Percentiles rank a stretch among this genome's conserved stretches.
These are phyloP conservation scores for Fusarium sororula DNA, from an alignment of 2,329 filamentous ascomycete genomes.

Conservation along the genomic window DNA sequence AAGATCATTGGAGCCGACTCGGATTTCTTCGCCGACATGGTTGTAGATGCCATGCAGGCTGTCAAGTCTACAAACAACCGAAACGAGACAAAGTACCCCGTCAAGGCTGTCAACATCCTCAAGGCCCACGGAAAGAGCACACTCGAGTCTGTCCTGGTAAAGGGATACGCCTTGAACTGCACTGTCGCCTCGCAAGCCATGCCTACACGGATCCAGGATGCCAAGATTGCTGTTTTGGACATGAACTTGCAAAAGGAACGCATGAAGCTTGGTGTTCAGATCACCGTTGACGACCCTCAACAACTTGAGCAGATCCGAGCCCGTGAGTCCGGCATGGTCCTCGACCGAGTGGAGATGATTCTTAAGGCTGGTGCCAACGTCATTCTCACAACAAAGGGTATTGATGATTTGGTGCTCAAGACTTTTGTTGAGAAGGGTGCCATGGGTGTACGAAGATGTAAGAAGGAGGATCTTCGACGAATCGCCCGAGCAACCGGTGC, in stretches of 20 bases:
- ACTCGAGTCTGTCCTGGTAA: conserved; percentile 87
- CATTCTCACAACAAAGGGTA: conserved; percentile 96
- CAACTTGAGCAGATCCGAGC: conserved; percentile 97
- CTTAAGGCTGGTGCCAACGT: conserved; percentile 97
- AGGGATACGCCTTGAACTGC: conserved; percentile 98
- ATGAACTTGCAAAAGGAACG: conserved; percentile 99
- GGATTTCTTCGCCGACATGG: conserved; percentile 97
- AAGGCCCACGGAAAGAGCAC: conserved; percentile 97
- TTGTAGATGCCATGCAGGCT: conserved; percentile 91
- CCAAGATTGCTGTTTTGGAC: conserved; percentile 95
- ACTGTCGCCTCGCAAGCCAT: conserved; percentile 98
- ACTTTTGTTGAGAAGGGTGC: conserved; percentile 92
- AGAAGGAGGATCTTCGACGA: conserved; percentile 96
- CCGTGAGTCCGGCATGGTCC: conserved; percentile 89
- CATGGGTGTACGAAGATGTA: conserved; percentile 95
- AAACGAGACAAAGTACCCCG: conserved; percentile 93
- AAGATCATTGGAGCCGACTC: conserved; percentile 98
- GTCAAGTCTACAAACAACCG: conserved; percentile 94
- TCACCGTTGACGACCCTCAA: conserved; percentile 96
- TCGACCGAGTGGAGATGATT: conserved; percentile 96
- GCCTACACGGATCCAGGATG: conserved; percentile 90
- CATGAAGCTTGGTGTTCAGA: conserved; percentile 99
- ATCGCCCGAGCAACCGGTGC: conserved; percentile 97
- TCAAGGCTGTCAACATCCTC: conserved; percentile 98
- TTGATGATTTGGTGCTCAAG: conserved; percentile 95